Percentiles rank a stretch among this genome's conserved stretches.
Conservation (phyloP, 1,284 basidiomycete species). For the Moesziomyces sp. region DNA sequence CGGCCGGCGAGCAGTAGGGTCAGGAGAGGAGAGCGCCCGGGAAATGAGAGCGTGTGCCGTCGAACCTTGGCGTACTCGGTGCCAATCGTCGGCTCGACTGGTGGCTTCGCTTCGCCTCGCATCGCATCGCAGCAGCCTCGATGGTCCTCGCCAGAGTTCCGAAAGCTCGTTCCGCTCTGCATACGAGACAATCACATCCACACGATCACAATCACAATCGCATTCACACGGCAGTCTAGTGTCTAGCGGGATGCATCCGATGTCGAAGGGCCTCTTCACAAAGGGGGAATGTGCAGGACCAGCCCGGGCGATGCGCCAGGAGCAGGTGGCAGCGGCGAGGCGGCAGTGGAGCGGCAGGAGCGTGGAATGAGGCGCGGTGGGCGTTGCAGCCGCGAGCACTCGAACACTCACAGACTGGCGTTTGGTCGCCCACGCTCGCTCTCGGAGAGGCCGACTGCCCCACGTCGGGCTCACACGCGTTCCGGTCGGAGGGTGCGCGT, state of each 20-base stretch:
- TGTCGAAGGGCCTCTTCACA: not conserved
- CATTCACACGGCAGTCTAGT: not conserved
- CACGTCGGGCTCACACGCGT: not conserved
- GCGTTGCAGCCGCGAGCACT: too few species aligned
- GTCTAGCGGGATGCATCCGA: not conserved
- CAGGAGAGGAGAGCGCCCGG: not conserved
- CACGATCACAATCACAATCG: not conserved
- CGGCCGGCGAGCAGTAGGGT: not conserved
- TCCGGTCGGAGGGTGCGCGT: not conserved
- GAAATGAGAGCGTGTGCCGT: not conserved
- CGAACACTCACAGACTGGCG: too few species aligned
- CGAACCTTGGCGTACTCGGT: not conserved
- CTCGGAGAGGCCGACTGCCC: too few species aligned
- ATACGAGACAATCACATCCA: too few species aligned
- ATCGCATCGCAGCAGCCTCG: not conserved
- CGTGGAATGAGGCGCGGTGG: not conserved
- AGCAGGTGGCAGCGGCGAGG: slow-evolving; percentile 1
- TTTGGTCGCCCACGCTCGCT: too few species aligned
- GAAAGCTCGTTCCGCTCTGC: too few species aligned
- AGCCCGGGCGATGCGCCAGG: not conserved
- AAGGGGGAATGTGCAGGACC: not conserved
- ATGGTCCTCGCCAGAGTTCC: too few species aligned
- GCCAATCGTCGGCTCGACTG: not conserved
- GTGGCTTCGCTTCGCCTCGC: not conserved
- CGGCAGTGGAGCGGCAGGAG: slow-evolving; percentile 2